Base-by-base conservation (phyloP, 139 green algal species). In the Pleodorina starrii region DNA sequence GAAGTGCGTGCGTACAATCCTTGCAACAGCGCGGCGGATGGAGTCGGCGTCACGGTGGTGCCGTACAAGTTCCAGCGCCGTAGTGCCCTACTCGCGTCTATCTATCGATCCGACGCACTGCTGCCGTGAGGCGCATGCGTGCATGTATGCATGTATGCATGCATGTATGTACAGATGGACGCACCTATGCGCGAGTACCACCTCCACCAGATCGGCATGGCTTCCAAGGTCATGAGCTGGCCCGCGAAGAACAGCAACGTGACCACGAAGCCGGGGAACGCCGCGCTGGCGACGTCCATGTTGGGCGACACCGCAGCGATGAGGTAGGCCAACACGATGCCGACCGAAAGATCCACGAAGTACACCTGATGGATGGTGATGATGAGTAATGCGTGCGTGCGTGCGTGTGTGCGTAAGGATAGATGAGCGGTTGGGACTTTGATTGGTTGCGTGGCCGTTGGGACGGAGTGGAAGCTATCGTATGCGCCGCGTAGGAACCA, bases 211-310 rank as follows among this genome's bases (percentile, higher is more conserved):
- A 42, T 5, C 7, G 94, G 94, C n/a, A 96, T 96, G 80, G 91
- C 66, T 48, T 92, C 78, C 46, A 94, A 93, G 16, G 90, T 92
- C 25, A 97, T 89, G n/a, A 95, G 90, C 73, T 93, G 90, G 35
- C 93, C 93, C n/a, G 77, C 85, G 86, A 96, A 95, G 85, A 95
- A 97, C 83, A 94, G 91, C 66, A 94, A 77, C 40, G 89, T 92
- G 23, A 90, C 86, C 43, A 95, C 89, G 57, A 95, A 95, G 3
- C 71, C 82, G 7, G 63, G 72, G 36, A 74, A 36, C 48, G 90
- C 86, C 1, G 94, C 94, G 86, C 98, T 98, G n/a, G 96, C 96
- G 0, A 97, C 92, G 63, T 98, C 96, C 94, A 98, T 96, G 73
- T 93, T 97, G 57, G 96, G 95, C 0, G 91, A 93, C 1, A 98